Evolutionary conservation across 2,329 filamentous ascomycete species (phyloP), one percentile per base, ranked within the genome.

Genomic region (Arachnopeziza araneosa): DNA sequence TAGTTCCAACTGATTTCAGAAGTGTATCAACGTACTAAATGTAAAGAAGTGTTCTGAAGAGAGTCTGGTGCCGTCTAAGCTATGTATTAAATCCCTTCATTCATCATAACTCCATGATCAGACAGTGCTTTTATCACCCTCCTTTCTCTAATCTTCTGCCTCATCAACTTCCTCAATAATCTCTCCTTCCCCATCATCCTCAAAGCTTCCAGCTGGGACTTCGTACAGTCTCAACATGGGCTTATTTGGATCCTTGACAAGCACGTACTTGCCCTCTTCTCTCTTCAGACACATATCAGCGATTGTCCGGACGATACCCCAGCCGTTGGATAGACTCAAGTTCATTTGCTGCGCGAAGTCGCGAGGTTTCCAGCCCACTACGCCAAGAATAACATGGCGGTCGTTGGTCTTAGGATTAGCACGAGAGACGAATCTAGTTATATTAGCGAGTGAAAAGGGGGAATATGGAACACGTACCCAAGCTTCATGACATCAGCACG

Each of bases 311-410:
- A 99, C 95, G 67, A 99, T 98, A 76, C 95, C 95, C 95, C 95
- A 99, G 65, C 95, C 95, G 78, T 99, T 99, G 78, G 89, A 90
- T 60, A 98, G 84, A 71, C 93, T 96, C 71, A 99, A 78, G 79
- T 97, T 97, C 95, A 99, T 99, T 82, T 99, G 95, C 72, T 85
- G 83, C 64, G 95, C 95, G 70, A 99, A 98, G 74, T 99, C 96
- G 70, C 90, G 88, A 48, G 95, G 95, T 82, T 99, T 99, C 88
- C 96, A 98, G 77, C 93, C 93, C 32, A 97, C 84, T 60, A 99
- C 95, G 69, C 95, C 95, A 56, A 99, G 86, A 67, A 99, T 87
- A 73, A 98, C 90, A 78, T 99, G 95, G 77, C 91, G 91, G 74
- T 96, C 90, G 73, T 95, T 92, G 70, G 85, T 86, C 80, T 95